A percentile compares a stretch with the other conserved stretches of the same genome.
These are phyloP conservation scores for Scenedesmus sp. DNA, from an alignment of 163 green algal species.

Conservation along the genomic window DNA sequence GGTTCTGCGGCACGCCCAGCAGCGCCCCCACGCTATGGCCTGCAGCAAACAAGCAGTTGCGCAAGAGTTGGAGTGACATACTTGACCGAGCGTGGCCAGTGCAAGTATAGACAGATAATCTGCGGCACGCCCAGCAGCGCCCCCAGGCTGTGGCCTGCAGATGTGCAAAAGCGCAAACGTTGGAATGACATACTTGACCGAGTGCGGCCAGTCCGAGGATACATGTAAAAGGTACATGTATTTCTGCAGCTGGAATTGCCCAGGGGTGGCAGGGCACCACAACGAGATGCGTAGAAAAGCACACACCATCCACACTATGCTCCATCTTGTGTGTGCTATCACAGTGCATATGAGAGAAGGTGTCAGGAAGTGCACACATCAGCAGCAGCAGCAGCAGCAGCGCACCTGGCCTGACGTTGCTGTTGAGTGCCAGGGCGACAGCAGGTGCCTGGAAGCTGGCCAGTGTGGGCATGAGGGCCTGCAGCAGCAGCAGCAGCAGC, in stretches of 20 bases:
- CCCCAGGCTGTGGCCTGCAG: constrained; percentile 11
- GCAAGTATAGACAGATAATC: no score
- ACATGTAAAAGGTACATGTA: no score
- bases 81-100: no score
- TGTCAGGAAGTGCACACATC: background rate
- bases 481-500: constrained; percentile 19
- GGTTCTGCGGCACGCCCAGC: no score
- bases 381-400: background rate
- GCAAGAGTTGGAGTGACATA: background rate
- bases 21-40: constrained; percentile 2
- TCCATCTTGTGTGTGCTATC: background rate
- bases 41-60: background rate
- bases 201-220: no score
- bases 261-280: background rate
- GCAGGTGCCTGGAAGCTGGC: background rate
- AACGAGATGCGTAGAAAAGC: background rate
- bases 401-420: constrained; percentile 40
- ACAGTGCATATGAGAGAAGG: background rate
- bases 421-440: constrained; percentile 18
- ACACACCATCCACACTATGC: background rate
- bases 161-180: background rate
- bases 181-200: no score
- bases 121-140: no score
- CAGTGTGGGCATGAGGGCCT: constrained; percentile 17
- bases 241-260: background rate